Conservation (phyloP, 805 yeast species). For the Candida dajiaensis region DNA sequence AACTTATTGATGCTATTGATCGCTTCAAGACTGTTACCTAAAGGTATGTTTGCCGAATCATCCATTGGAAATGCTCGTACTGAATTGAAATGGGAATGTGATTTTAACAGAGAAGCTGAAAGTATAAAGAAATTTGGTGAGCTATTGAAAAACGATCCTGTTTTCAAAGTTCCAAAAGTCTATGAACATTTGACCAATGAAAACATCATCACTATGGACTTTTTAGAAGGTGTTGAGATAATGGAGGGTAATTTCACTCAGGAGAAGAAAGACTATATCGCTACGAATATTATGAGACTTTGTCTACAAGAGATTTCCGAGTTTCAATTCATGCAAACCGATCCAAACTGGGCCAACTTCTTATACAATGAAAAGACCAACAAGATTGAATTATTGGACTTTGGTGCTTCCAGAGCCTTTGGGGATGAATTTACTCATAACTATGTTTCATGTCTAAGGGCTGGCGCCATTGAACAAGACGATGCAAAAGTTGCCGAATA, state of each 20-base stretch:
- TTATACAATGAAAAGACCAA: constrained; percentile 66
- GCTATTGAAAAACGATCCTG: constrained; percentile 52
- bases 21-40: constrained; percentile 83
- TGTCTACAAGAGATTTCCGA: constrained; percentile 80
- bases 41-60: constrained; percentile 85
- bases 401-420: constrained; percentile 90
- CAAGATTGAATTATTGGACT: constrained; percentile 82
- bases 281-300: constrained; percentile 78
- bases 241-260: constrained; percentile 73
- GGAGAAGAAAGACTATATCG: constrained; percentile 71
- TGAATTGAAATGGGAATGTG: constrained; percentile 97
- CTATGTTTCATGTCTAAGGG: constrained; percentile 67
- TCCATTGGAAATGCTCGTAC: constrained; percentile 90
- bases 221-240: constrained; percentile 77
- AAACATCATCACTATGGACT: constrained; percentile 85
- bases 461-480: constrained; percentile 61
- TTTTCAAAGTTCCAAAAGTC: constrained; percentile 77
- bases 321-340: constrained; percentile 94
- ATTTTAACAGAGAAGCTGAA: constrained; percentile 83
- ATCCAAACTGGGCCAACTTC: constrained; percentile 99
- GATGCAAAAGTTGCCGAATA: constrained; percentile 54
- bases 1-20: constrained; percentile 75
- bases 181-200: constrained; percentile 71
- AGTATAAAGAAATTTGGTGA: constrained; percentile 64
- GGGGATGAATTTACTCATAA: constrained; percentile 57